phyloP scores from a whole-genome alignment of 1,139 yeast species.

The Yamadazyma taylorii region DNA sequence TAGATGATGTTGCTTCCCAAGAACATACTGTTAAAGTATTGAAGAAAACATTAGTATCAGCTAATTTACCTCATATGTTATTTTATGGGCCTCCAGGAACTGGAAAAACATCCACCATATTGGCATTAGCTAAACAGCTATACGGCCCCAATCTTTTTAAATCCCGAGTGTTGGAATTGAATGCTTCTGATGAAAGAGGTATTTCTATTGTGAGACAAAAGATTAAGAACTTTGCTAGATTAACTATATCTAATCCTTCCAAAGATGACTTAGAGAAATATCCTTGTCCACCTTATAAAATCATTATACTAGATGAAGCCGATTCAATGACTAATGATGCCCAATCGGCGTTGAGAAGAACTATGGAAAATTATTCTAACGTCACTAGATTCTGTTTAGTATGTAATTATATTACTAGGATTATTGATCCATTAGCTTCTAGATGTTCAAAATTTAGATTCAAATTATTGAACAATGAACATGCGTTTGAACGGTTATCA shows the following conservation, averaged over 20 bases:
- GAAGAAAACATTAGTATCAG: slow-evolving; percentile 72
- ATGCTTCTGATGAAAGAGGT: slow-evolving; percentile 97
- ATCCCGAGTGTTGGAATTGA: slow-evolving; percentile 81
- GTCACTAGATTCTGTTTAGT: slow-evolving; percentile 92
- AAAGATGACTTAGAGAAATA: slow-evolving; percentile 64
- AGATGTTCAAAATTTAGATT: slow-evolving; percentile 95
- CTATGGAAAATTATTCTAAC: slow-evolving; percentile 91
- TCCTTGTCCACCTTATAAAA: slow-evolving; percentile 95
- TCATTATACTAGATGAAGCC: slow-evolving; percentile 88
- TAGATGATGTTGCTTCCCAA: slow-evolving; percentile 89
- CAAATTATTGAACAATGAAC: slow-evolving; percentile 67
- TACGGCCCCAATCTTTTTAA: slow-evolving; percentile 72
- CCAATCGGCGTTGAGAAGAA: slow-evolving; percentile 90
- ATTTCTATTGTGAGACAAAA: slow-evolving; percentile 91
- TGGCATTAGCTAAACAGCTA: slow-evolving; percentile 82
- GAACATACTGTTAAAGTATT: slow-evolving; percentile 87
- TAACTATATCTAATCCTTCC: slow-evolving; percentile 80
- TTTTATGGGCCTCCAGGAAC: slow-evolving; percentile 99
- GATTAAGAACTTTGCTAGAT: slow-evolving; percentile 86
- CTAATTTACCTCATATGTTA: slow-evolving; percentile 91
- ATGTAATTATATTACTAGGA: slow-evolving; percentile 93
- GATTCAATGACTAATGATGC: slow-evolving; percentile 99
- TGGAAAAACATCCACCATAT: slow-evolving; percentile 90
- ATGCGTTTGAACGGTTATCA: slow-evolving; percentile 67
- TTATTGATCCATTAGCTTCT: slow-evolving; percentile 94